phyloP scores from a whole-genome alignment of 148 eudicot genomes.

The Spergularia bocconei region DNA sequence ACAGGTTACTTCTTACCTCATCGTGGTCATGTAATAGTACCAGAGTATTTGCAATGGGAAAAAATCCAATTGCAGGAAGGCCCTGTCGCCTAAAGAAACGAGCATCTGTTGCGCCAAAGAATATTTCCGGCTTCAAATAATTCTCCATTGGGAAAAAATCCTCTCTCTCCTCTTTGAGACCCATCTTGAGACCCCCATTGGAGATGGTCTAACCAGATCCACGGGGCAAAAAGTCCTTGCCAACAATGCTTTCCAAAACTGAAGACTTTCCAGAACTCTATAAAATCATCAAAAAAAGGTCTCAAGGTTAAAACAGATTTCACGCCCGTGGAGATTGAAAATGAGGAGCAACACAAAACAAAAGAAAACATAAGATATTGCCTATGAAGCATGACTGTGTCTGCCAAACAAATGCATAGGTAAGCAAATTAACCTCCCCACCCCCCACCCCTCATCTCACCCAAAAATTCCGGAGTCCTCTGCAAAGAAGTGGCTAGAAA shows the following conservation, averaged over 20 bases:
- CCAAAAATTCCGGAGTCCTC: not conserved
- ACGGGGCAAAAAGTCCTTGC: constrained; percentile 98
- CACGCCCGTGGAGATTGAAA: not conserved
- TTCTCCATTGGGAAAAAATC: too few relatives aligned
- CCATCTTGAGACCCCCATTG: too few relatives aligned
- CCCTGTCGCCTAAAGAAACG: constrained; percentile 71
- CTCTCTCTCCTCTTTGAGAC: too few relatives aligned
- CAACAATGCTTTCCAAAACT: constrained; percentile 90
- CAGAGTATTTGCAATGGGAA: constrained; percentile 91
- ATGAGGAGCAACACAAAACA: not conserved
- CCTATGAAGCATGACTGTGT: not conserved
- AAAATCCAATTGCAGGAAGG: constrained; percentile 89
- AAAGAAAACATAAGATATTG: too few relatives aligned
- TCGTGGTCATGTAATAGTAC: constrained; percentile 87
- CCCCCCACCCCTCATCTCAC: not conserved
- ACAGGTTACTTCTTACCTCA: constrained; percentile 48
- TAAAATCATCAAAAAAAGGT: constrained; percentile 26
- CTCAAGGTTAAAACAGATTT: not conserved
- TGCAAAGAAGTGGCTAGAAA: not conserved
- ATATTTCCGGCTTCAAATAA: constrained; percentile 77
- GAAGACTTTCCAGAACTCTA: constrained; percentile 99
- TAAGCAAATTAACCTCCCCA: not conserved
- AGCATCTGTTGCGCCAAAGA: constrained; percentile 85
- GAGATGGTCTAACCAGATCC: constrained; percentile 99
- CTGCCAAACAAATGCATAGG: not conserved